These are phyloP conservation scores for Chrysoporthe austroafricana DNA, from an alignment of 2,329 filamentous ascomycete species.

Conservation along the genomic window DNA sequence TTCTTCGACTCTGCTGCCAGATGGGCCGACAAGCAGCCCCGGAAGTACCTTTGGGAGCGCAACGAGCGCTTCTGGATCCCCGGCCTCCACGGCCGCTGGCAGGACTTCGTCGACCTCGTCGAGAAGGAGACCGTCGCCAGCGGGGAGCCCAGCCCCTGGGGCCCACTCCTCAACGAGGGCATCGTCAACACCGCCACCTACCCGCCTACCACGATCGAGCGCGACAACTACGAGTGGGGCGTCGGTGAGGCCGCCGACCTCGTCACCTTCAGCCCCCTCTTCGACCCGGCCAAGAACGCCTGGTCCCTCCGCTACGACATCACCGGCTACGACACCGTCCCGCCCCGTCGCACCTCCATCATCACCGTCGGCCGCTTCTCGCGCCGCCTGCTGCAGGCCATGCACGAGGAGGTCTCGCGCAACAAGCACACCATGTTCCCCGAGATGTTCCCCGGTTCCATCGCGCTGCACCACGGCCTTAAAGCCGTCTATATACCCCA, in stretches of 20 bases:
- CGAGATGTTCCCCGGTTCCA: conserved; percentile 78
- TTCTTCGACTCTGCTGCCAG: conserved; percentile 67
- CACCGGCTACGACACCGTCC: conserved; percentile 66
- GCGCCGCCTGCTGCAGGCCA: conserved; percentile 72
- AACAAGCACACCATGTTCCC: conserved; percentile 76
- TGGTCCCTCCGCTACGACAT: conserved; percentile 74
- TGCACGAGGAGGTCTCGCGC: conserved; percentile 76
- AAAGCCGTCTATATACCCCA: conserved; percentile 80
- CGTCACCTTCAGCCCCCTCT: conserved; percentile 75
- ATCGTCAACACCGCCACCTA: conserved; percentile 66
- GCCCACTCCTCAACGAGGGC: conserved; percentile 63
- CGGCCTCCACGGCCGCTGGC: conserved; percentile 67
- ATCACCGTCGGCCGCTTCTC: conserved; percentile 77
- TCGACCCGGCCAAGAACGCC: conserved; percentile 71
- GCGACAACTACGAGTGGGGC: conserved; percentile 75
- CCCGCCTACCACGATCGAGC: conserved; percentile 55
- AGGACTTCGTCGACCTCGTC: conserved; percentile 67
- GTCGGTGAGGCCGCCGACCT: conserved; percentile 76
- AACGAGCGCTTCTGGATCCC: conserved; percentile 76
- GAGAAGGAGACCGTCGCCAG: conserved; percentile 54
- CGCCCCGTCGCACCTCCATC: conserved; percentile 76
- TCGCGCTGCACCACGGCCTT: conserved; percentile 75
- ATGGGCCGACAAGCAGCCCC: conserved; percentile 70
- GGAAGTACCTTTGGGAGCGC: conserved; percentile 75
- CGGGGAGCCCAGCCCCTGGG: conserved; percentile 69